These are phyloP conservation scores for Rhodamnia rubescens DNA, from an alignment of 345 rosid genomes.

Conservation along the genomic window DNA sequence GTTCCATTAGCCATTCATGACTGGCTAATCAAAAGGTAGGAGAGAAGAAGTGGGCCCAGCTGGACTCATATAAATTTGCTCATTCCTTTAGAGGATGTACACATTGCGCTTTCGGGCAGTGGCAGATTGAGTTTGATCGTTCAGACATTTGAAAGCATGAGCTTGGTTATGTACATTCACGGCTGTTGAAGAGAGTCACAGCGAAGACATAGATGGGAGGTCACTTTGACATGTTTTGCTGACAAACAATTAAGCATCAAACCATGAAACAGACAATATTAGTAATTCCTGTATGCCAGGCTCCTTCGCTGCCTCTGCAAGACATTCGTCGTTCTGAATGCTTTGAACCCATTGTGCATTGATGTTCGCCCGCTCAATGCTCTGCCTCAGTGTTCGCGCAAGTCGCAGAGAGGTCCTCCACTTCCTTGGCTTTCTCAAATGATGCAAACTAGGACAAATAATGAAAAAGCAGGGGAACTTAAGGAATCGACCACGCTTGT, in stretches of 20 bases:
- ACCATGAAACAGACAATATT: not conserved
- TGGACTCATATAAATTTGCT: constrained; percentile 13
- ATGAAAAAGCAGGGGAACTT: not conserved
- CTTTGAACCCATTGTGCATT: constrained; percentile 77
- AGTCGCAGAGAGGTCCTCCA: constrained; percentile 74
- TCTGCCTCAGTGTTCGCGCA: constrained; percentile 88
- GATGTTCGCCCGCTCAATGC: constrained; percentile 61
- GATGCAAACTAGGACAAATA: constrained; percentile 61
- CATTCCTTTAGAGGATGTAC: not conserved
- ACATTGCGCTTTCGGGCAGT: not conserved
- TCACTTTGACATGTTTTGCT: not conserved
- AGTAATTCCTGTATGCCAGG: constrained; percentile 30
- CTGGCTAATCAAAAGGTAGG: constrained; percentile 7
- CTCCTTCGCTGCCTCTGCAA: constrained; percentile 35
- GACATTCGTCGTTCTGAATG: constrained; percentile 42
- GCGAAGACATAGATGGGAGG: not conserved
- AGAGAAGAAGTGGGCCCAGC: constrained; percentile 76
- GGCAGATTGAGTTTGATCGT: not conserved
- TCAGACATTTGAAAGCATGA: not conserved
- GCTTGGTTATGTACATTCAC: not conserved
- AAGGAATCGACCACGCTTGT: not conserved
- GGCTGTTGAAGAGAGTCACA: not conserved
- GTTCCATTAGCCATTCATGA: not conserved
- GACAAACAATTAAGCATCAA: not conserved
- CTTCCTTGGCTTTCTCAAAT: constrained; percentile 61